These are phyloP conservation scores for Ophiostoma himal-ulmi DNA, from an alignment of 2,329 filamentous ascomycete genomes.

Conservation along the genomic window DNA sequence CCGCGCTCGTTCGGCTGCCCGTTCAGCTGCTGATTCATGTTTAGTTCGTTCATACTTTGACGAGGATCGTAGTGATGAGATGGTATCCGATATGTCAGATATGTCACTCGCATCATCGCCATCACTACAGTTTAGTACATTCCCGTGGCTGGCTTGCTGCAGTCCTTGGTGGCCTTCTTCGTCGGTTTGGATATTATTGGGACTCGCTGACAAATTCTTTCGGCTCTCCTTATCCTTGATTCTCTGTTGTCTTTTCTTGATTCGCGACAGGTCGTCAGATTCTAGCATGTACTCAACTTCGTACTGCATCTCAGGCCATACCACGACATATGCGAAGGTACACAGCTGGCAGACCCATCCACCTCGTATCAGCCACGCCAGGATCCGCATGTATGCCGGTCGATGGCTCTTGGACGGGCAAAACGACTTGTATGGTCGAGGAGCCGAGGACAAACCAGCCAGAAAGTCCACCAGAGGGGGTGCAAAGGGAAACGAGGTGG, in stretches of 20 bases:
- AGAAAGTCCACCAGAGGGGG: constrained; percentile 82
- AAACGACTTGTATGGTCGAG: constrained; percentile 74
- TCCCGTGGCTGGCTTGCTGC: constrained; percentile 22
- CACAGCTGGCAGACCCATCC: constrained; percentile 92
- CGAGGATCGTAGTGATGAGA: constrained; percentile 23
- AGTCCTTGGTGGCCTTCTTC: constrained; percentile 3
- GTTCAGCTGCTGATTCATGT: constrained; percentile 39
- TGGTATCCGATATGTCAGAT: constrained; percentile 16
- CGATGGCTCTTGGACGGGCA: constrained; percentile 86
- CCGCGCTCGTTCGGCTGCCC: constrained; percentile 56
- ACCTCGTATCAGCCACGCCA: constrained; percentile 87
- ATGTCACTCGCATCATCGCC: constrained; percentile 8
- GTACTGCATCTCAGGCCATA: constrained; percentile 74
- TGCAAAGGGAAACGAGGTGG: constrained; percentile 72
- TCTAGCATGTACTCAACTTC: constrained; percentile 69
- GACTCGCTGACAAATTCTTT: neutral
- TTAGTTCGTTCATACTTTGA: neutral
- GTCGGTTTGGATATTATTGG: neutral
- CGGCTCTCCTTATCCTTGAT: constrained; percentile 19
- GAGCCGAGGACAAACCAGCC: constrained; percentile 71
- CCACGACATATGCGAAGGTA: constrained; percentile 83
- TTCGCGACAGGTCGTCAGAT: constrained; percentile 51
- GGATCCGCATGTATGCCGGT: constrained; percentile 78
- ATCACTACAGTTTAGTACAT: constrained; percentile 15
- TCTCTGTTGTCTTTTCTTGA: constrained; percentile 30